Conservation (phyloP, 169 alveolate species). For the Plasmodium vinckei region DNA sequence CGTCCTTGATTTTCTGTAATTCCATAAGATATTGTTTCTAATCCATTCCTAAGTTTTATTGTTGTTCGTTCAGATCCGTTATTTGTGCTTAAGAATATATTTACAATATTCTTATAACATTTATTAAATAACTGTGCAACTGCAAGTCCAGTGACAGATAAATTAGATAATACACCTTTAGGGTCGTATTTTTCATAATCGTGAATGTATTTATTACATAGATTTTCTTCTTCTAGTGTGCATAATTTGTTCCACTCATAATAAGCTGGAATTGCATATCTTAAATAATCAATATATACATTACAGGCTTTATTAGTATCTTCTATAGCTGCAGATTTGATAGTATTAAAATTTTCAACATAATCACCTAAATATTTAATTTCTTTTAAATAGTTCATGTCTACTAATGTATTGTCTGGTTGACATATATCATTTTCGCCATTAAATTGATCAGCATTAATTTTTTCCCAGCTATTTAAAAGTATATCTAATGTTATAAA, state of each 20-base stretch:
- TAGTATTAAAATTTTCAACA: conserved; percentile 28
- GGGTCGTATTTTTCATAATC: conserved; percentile 27
- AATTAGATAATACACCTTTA: conserved; percentile 19
- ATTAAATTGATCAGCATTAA: conserved; percentile 11
- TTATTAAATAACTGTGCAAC: conserved; percentile 32
- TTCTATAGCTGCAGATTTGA: conserved; percentile 29
- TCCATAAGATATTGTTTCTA: background rate
- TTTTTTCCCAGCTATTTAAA: conserved; percentile 8
- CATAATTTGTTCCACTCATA: conserved; percentile 23
- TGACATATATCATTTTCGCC: conserved; percentile 17
- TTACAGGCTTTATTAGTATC: conserved; percentile 34
- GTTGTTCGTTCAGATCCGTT: conserved; percentile 19
- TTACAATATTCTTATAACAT: conserved; percentile 32
- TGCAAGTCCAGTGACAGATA: conserved; percentile 47
- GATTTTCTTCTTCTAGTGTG: conserved; percentile 27
- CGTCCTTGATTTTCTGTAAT: conserved; percentile 14
- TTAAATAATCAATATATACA: conserved; percentile 18
- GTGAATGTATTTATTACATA: conserved; percentile 26
- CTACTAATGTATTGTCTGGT: conserved; percentile 27
- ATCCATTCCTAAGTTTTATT: conserved; percentile 11
- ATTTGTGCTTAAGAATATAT: conserved; percentile 4
- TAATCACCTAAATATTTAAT: conserved; percentile 33
- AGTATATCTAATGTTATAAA: conserved; percentile 19
- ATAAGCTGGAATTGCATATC: conserved; percentile 17
- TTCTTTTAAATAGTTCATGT: conserved; percentile 44